phyloP scores from a whole-genome alignment of 2,329 filamentous ascomycete genomes.

The Pseudocercospora fuligena region DNA sequence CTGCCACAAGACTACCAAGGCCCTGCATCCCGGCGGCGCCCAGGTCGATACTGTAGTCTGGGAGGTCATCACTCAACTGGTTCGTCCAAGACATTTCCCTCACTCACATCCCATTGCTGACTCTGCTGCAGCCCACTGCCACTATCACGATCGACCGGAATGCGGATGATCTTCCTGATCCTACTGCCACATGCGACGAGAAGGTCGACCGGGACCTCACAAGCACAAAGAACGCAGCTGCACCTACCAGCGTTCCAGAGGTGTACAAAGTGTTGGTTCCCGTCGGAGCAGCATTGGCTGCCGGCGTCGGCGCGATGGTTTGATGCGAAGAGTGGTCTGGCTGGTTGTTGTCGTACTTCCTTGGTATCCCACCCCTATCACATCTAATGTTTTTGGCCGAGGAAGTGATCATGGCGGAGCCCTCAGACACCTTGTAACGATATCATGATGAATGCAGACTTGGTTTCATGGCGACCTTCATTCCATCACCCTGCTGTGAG shows the following conservation, averaged over 20 bases:
- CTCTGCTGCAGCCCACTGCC: not conserved
- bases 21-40: not conserved
- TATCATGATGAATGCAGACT: not conserved
- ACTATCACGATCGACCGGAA: conserved; percentile 14
- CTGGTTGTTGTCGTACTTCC: not conserved
- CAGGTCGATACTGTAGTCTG: not conserved
- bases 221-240: conserved; percentile 2
- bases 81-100: not conserved
- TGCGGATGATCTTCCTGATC: conserved; percentile 8
- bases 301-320: conserved; percentile 19
- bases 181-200: conserved; percentile 5
- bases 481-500: not conserved
- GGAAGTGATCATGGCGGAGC: not conserved
- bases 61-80: not conserved
- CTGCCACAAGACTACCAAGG: not conserved
- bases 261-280: conserved; percentile 20
- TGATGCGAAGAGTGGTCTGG: not conserved
- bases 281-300: conserved; percentile 16
- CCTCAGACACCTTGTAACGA: conserved; percentile 1
- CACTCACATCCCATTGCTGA: not conserved
- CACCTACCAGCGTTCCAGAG: conserved; percentile 13
- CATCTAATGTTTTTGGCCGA: conserved; percentile 6
- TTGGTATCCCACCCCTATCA: conserved; percentile 2
- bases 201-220: not conserved
- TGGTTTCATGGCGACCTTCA: not conserved